phyloP scores from a whole-genome alignment of 805 yeast species.

The Monosporozyma servazzii region DNA sequence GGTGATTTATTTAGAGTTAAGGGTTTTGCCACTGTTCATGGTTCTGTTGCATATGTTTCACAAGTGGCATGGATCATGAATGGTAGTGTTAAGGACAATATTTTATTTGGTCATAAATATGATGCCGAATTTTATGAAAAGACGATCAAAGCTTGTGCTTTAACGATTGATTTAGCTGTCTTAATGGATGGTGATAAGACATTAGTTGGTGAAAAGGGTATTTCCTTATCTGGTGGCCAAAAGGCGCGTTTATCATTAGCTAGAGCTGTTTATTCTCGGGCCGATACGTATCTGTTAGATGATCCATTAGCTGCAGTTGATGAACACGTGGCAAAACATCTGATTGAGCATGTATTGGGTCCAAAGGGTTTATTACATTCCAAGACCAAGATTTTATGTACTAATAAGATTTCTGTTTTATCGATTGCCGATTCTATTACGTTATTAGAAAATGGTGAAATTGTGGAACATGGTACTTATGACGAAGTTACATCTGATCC shows the following conservation, averaged over 20 bases:
- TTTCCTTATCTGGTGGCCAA: constrained; percentile 94
- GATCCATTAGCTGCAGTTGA: constrained; percentile 96
- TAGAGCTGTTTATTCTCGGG: constrained; percentile 89
- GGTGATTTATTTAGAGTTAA: constrained; percentile 74
- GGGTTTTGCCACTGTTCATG: constrained; percentile 66
- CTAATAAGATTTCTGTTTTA: constrained; percentile 77
- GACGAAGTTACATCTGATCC: constrained; percentile 37
- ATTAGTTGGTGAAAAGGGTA: constrained; percentile 94
- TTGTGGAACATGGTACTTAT: constrained; percentile 58
- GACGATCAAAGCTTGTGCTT: constrained; percentile 83
- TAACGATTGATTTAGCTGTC: constrained; percentile 63
- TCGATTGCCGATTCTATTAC: constrained; percentile 63
- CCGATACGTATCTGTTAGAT: constrained; percentile 83
- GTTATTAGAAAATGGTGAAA: constrained; percentile 59
- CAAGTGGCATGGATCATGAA: constrained; percentile 97
- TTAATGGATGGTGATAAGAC: constrained; percentile 88
- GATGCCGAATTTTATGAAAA: constrained; percentile 74
- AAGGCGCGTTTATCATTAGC: constrained; percentile 93
- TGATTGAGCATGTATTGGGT: constrained; percentile 76
- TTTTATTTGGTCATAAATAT: constrained; percentile 77
- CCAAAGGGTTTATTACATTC: constrained; percentile 64
- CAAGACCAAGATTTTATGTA: constrained; percentile 72
- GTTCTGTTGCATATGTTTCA: constrained; percentile 79
- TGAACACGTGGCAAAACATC: constrained; percentile 87
- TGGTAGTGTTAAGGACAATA: constrained; percentile 84